Base-by-base conservation (phyloP, 805 yeast genomes). In the Brettanomyces custersianus region DNA sequence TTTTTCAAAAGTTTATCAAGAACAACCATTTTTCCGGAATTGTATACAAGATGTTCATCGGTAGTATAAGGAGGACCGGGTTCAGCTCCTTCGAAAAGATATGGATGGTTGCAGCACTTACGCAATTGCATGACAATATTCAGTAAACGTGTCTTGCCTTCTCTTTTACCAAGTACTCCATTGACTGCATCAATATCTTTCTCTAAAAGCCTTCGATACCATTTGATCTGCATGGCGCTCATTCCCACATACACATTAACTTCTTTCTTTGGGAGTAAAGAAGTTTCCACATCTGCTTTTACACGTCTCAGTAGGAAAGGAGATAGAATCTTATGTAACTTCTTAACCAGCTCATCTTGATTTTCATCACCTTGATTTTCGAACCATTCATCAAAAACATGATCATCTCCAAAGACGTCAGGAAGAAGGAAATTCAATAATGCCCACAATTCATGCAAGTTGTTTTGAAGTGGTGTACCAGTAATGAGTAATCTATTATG, bases 61-160 rank as follows among this genome's bases (percentile, higher is more conserved):
- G 94, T 90, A 1, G 96, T 90, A 52, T 69, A 90, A 1, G 97
- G 97, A 1, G 97, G 97, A 8, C 97, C 97, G 0, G 96, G 97
- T 58, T 88, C 97, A 2, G 97, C 98, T n/a, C 98, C 97, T 55
- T 90, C 97, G 52, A 92, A 92, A 37, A 90, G 63, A 57, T 92
- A 90, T 0, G 97, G 97, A 60, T 92, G 98, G 55, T 92, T 90
- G 57, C 97, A 90, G 57, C 97, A 90, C 57, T 90, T 90, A 51
- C 97, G 71, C 44, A 90, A 66, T 59, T 90, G 97, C 97, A 90
- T 90, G 11, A 90, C 97, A 49, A 90, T 90, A 53, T 90, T 90
- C 39, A 90, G 67, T 42, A 92, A 64, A 38, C 97, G 69, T 1
- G 96, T 87, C 52, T 90, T 90, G 5, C 90, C 87, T 55, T 90